These are phyloP conservation scores for Sarocladium strictum DNA, from an alignment of 2,329 filamentous ascomycete species.

Conservation along the genomic window DNA sequence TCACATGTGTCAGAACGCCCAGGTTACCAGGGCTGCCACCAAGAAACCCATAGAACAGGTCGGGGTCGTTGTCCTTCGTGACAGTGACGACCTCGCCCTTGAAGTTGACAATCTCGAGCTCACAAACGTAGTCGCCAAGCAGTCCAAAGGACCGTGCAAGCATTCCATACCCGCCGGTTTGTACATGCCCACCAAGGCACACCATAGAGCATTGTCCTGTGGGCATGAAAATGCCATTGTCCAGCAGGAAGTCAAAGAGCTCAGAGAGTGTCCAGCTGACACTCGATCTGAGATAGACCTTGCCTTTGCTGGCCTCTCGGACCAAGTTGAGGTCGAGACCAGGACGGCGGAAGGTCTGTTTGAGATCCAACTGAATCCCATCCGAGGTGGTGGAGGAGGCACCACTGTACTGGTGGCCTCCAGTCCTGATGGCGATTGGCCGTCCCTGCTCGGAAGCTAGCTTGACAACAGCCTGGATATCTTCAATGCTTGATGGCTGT, in stretches of 20 bases:
- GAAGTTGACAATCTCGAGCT: constrained; percentile 40
- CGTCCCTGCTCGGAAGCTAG: constrained; percentile 34
- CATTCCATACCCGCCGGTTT: constrained; percentile 43
- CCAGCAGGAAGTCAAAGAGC: constrained; percentile 34
- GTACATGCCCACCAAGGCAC: constrained; percentile 39
- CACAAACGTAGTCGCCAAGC: constrained; percentile 45
- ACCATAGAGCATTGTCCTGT: constrained; percentile 40
- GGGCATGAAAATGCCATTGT: constrained; percentile 37
- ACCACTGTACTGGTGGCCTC: constrained; percentile 44
- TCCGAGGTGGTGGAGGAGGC: constrained; percentile 37
- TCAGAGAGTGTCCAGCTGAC: constrained; percentile 36
- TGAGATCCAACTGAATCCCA: constrained; percentile 41
- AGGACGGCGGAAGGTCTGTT: constrained; percentile 28
- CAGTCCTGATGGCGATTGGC: constrained; percentile 38
- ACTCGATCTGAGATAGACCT: constrained; percentile 30
- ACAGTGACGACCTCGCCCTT: constrained; percentile 39
- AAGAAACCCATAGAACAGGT: constrained; percentile 53
- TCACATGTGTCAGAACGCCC: constrained; percentile 50
- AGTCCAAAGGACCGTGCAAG: constrained; percentile 45
- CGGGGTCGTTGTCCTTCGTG: constrained; percentile 40
- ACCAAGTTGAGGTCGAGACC: constrained; percentile 21
- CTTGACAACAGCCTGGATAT: constrained; percentile 32
- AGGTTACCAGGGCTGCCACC: constrained; percentile 54
- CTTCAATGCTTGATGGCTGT: constrained; percentile 34
- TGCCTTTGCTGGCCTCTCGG: constrained; percentile 26